Conservation (phyloP, 768 basidiomycete genomes). For the Neoboletus brunneissimus region DNA sequence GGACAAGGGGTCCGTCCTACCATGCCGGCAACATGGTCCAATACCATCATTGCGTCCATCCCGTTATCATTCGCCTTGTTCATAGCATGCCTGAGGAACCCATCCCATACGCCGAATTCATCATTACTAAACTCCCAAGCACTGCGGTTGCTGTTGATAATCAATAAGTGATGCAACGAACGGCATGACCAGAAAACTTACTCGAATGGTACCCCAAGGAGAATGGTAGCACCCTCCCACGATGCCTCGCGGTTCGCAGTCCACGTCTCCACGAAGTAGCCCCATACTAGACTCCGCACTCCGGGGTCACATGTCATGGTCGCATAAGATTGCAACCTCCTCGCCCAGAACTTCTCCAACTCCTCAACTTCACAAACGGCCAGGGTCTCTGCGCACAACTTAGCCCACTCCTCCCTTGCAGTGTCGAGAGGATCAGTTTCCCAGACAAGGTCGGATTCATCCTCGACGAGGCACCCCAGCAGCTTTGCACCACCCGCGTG, state of each 20-base stretch:
- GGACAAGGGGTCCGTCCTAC: slow-evolving; percentile 42
- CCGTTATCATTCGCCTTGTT: slow-evolving; percentile 62
- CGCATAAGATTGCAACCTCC: slow-evolving; percentile 20
- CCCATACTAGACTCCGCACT: slow-evolving; percentile 56
- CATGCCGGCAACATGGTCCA: slow-evolving; percentile 53
- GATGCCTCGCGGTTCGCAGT: slow-evolving; percentile 38
- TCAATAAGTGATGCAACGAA: slow-evolving; percentile 5
- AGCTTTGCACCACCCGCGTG: slow-evolving; percentile 44
- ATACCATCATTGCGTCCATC: slow-evolving; percentile 46
- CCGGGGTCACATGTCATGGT: slow-evolving; percentile 36
- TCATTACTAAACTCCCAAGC: slow-evolving; percentile 53
- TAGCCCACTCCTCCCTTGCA: slow-evolving; percentile 56
- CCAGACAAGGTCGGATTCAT: slow-evolving; percentile 44
- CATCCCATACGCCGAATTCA: slow-evolving; percentile 60
- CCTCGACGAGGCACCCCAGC: slow-evolving; percentile 46
- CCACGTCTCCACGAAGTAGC: slow-evolving; percentile 56
- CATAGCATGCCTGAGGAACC: slow-evolving; percentile 48
- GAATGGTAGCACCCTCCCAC: slow-evolving; percentile 54
- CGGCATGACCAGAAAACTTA: slow-evolving; percentile 34
- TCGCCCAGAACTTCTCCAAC: slow-evolving; percentile 54
- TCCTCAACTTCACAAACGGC: slow-evolving; percentile 45
- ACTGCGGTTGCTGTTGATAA: slow-evolving; percentile 34
- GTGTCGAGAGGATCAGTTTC: slow-evolving; percentile 42
- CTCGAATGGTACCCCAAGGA: slow-evolving; percentile 63
- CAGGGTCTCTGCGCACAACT: slow-evolving; percentile 54